Base-by-base conservation (phyloP, 106 monocot genomes). In the Dioscorea dumetorum region DNA sequence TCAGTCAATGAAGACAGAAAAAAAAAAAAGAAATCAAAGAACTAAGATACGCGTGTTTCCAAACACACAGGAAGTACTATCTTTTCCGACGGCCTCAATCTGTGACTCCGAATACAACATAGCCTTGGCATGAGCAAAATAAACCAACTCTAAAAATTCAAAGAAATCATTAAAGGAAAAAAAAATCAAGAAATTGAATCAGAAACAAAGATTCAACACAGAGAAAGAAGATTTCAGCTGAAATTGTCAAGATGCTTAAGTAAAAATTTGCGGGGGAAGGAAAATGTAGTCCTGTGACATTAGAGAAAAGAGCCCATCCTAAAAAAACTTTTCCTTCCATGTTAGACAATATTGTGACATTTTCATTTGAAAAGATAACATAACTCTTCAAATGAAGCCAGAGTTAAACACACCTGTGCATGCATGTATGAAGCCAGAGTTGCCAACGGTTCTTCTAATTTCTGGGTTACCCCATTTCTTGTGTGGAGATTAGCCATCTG, bases 361-460 rank as follows among this genome's bases (percentile, higher is more conserved):
- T 49, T 52, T 31, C 52, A n/a, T 18, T 1, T 53, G 6, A 52
- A 10, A 50, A 21, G 61, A 10, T 41, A n/a, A 12, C 51, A 6
- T 11, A 76, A 15, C 15, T 22, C 31, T 63, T 53, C 18, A 14
- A 61, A 20, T 58, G n/a, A n/a, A n/a, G 16, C 22, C 31, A 57
- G 3, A 21, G 22, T 41, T 19, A 2, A 34, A 49, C 59, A 23
- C 28, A 87, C 97, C 86, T 87, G 67, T 28, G 77, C 75, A 48
- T 93, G 62, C 59, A 93, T 82, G 66, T 85, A 99, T 64, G 92
- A 93, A 51, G 99, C 87, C 64, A 99, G 68, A 69, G 93, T 99
- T 48, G 84, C 85, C 68, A 99, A 75, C 17, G 99, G 99, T 68
- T 99, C 99, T 75, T 74, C 90, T 23, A 82, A 79, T 62, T 73